Conservation (phyloP, 371 early-diverging fungal species). For the Lichtheimia corymbifera region DNA sequence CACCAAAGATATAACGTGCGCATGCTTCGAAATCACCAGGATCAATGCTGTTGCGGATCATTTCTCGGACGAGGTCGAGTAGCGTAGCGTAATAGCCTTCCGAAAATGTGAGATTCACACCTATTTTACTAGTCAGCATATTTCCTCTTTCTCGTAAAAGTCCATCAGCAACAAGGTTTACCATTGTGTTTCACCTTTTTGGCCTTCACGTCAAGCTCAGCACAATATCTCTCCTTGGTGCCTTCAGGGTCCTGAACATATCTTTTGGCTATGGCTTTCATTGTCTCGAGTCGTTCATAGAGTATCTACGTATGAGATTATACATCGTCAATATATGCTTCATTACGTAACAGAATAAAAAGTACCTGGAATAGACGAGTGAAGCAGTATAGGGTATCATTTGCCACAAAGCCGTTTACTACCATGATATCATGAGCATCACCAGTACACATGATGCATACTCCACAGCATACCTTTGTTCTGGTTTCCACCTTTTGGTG, state of each 20-base stretch:
- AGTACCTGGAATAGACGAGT: constrained; percentile 81
- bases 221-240: constrained; percentile 61
- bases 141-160: too few species aligned
- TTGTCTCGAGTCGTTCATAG: constrained; percentile 76
- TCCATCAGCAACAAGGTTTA: not conserved
- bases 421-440: not conserved
- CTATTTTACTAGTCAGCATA: not conserved
- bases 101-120: constrained; percentile 45
- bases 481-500: not conserved
- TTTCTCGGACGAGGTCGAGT: constrained; percentile 68
- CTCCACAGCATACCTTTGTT: not conserved
- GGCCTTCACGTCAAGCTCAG: constrained; percentile 72
- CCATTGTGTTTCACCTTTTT: constrained; percentile 4
- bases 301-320: constrained; percentile 65
- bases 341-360: constrained; percentile 4
- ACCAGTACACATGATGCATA: not conserved
- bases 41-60: constrained; percentile 81
- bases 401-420: constrained; percentile 63
- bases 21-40: constrained; percentile 87
- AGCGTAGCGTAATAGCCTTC: constrained; percentile 75
- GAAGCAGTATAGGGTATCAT: constrained; percentile 82
- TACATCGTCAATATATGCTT: constrained; percentile 10
- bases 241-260: constrained; percentile 58
- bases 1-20: constrained; percentile 82
- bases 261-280: constrained; percentile 69